These are phyloP conservation scores for Fusarium nygamai DNA, from an alignment of 2,329 filamentous ascomycete genomes.

Conservation along the genomic window DNA sequence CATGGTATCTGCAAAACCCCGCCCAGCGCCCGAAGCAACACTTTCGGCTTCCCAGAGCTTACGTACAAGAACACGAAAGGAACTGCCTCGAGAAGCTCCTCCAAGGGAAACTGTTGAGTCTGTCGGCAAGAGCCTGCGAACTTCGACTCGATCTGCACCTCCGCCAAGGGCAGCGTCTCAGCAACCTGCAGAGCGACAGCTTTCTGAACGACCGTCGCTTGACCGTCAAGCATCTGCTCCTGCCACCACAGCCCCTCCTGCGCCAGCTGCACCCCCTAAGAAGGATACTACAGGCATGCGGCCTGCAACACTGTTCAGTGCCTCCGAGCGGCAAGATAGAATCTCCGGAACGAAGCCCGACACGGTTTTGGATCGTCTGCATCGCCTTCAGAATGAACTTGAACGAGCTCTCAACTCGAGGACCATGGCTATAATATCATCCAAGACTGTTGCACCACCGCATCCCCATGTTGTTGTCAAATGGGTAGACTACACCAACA, in stretches of 20 bases:
- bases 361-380: conserved; percentile 64
- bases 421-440: conserved; percentile 68
- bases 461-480: conserved; percentile 75
- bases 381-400: conserved; percentile 66
- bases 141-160: conserved; percentile 42
- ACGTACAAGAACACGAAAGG: conserved; percentile 44
- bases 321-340: conserved; percentile 60
- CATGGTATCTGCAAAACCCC: conserved; percentile 40
- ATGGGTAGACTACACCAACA: conserved; percentile 91
- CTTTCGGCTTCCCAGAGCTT: conserved; percentile 45
- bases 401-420: conserved; percentile 71
- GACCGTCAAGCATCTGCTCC: conserved; percentile 44
- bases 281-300: conserved; percentile 47
- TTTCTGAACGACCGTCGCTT: conserved; percentile 29
- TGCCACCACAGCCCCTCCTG: conserved; percentile 35
- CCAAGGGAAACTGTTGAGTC: conserved; percentile 39
- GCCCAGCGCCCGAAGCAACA: conserved; percentile 36
- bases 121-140: conserved; percentile 42
- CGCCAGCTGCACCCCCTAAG: conserved; percentile 37
- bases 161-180: conserved; percentile 44
- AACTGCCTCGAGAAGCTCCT: conserved; percentile 38
- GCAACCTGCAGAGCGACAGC: conserved; percentile 40
- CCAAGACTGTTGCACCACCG: conserved; percentile 63
- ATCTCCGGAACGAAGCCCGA: conserved; percentile 68
- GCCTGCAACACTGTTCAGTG: conserved; percentile 64